Evolutionary conservation across 208 protist species (phyloP).

Genomic region (Acanthamoeba sp.): DNA sequence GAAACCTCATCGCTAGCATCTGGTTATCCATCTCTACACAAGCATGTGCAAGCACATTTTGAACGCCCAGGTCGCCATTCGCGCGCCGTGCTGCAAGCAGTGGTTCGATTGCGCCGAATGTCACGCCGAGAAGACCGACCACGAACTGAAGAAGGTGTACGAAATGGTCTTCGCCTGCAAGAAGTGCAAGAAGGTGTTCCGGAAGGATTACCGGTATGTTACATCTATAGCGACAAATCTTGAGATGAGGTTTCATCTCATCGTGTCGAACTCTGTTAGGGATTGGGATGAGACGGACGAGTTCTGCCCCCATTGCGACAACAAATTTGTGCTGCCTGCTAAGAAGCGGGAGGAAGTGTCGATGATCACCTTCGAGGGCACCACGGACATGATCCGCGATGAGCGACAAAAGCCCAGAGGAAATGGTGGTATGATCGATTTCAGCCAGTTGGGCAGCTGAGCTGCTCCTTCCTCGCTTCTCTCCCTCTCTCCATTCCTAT

Average conservation of each 20-base stretch:
- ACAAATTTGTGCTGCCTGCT: slow-evolving; percentile 83
- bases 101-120: slow-evolving; percentile 91
- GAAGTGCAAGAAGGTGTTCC: slow-evolving; percentile 91
- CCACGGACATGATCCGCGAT: slow-evolving; percentile 60
- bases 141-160: slow-evolving; percentile 79
- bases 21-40: background rate
- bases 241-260: background rate
- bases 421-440: background rate
- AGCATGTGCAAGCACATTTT: slow-evolving; percentile 83
- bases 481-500: background rate
- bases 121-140: slow-evolving; percentile 85
- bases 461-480: background rate
- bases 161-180: slow-evolving; percentile 89
- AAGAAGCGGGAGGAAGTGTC: slow-evolving; percentile 66
- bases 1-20: background rate
- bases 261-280: background rate
- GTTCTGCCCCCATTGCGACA: slow-evolving; percentile 90
- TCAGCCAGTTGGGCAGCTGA: background rate
- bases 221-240: too few species aligned
- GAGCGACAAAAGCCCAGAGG: slow-evolving; percentile 37
- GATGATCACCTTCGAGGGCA: slow-evolving; percentile 45
- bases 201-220: slow-evolving; percentile 83
- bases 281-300: slow-evolving; percentile 87
- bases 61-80: slow-evolving; percentile 86
- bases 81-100: slow-evolving; percentile 88